Conservation (phyloP, 2,329 filamentous ascomycete species). For the Tolypocladium inflatum region DNA sequence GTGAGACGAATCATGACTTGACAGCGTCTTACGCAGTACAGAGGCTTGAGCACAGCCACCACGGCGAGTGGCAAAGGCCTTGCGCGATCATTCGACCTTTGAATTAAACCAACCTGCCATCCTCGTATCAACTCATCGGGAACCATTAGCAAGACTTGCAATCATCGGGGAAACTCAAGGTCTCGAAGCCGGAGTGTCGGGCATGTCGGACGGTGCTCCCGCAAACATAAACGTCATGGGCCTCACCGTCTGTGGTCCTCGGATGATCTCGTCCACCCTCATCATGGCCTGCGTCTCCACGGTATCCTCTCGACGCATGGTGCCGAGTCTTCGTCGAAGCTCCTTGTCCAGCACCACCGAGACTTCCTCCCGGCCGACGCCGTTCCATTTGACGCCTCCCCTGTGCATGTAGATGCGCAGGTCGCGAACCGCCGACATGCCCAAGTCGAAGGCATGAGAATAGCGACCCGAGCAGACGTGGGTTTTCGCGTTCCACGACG, state of each 20-base stretch:
- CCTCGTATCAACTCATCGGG: not conserved
- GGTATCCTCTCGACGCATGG: not conserved
- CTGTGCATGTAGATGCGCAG: not conserved
- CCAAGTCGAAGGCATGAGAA: not conserved
- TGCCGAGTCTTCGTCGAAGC: not conserved
- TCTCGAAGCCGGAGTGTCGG: not conserved
- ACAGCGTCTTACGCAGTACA: not conserved
- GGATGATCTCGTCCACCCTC: not conserved
- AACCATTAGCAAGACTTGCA: not conserved
- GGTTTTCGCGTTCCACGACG: not conserved
- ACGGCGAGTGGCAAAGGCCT: not conserved
- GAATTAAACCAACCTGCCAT: not conserved
- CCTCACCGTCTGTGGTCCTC: not conserved
- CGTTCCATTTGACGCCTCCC: not conserved
- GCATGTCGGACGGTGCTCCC: not conserved
- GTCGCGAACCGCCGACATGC: not conserved
- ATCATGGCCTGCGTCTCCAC: not conserved
- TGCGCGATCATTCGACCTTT: not conserved
- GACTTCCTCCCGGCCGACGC: not conserved
- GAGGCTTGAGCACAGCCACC: not conserved
- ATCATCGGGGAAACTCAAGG: not conserved
- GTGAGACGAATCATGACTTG: not conserved
- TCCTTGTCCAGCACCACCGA: not conserved
- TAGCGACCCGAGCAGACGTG: not conserved
- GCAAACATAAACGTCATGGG: conserved; percentile 1